Evolutionary conservation across 2,329 filamentous ascomycete species (phyloP).

Genomic region (Fusarium cyanostomum): DNA sequence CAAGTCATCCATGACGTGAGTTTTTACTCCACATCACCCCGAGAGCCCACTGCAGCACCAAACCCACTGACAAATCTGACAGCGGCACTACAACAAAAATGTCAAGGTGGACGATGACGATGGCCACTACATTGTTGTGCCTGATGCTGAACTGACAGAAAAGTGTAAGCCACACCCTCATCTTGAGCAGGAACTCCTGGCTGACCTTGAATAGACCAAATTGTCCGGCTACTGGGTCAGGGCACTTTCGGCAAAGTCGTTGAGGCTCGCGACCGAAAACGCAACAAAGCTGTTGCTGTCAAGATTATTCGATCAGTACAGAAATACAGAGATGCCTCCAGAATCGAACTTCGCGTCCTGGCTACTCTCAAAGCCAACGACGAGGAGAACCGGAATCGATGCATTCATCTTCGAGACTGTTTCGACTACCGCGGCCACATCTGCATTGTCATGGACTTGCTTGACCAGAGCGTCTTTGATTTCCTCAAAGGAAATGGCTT

Average conservation of each 20-base stretch:
- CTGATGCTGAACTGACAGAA: slow-evolving; percentile 85
- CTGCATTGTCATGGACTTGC: slow-evolving; percentile 79
- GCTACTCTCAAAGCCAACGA: slow-evolving; percentile 94
- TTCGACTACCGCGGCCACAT: slow-evolving; percentile 98
- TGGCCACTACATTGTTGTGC: slow-evolving; percentile 93
- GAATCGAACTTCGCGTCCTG: slow-evolving; percentile 92
- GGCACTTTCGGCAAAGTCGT: slow-evolving; percentile 99
- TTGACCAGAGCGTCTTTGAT: slow-evolving; percentile 97
- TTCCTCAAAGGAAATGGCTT: slow-evolving; percentile 96
- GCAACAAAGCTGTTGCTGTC: slow-evolving; percentile 84
- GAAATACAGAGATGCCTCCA: slow-evolving; percentile 95
- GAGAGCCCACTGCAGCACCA: neutral
- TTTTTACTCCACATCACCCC: slow-evolving; percentile 33
- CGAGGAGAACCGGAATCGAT: slow-evolving; percentile 89
- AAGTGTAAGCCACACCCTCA: slow-evolving; percentile 74
- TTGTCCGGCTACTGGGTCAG: slow-evolving; percentile 89
- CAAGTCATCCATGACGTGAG: slow-evolving; percentile 71
- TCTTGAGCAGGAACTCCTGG: neutral
- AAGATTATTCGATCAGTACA: slow-evolving; percentile 99
- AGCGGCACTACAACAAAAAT: slow-evolving; percentile 59
- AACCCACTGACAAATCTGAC: slow-evolving; percentile 22
- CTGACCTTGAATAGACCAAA: slow-evolving; percentile 71
- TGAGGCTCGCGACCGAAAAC: slow-evolving; percentile 83
- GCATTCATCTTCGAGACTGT: slow-evolving; percentile 94
- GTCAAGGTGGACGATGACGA: slow-evolving; percentile 94